Base-by-base conservation (phyloP, 768 basidiomycete species). In the Lactifluus subvellereus region DNA sequence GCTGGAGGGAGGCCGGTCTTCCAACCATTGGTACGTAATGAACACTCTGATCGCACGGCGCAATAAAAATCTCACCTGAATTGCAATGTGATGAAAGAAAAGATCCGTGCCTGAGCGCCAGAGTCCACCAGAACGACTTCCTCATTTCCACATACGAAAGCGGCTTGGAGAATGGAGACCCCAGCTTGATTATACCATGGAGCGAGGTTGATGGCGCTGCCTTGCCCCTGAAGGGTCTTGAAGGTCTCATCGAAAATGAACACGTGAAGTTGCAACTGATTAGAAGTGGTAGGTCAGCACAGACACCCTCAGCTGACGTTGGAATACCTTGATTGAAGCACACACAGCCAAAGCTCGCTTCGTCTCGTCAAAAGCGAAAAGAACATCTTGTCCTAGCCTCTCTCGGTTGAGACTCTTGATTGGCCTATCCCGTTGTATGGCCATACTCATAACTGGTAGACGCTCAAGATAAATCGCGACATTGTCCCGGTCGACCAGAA, bases 81-180 rank as follows among this genome's bases (percentile, higher is more conserved):
- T 52, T 82, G 80, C 59, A 80, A 74, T 0, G 82, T 80, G 1
- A 80, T 70, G 51, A 84, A 66, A 0, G 84, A 85, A 62, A 78
- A 85, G n/a, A 86, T 75, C 16, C 84, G 72, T 1, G 74, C 80
- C 9, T 75, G 74, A 2, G 71, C 71, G 4, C 59, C 67, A 0
- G 75, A 75, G 60, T 86, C 84, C 3, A 85, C 72, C 0, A 86
- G 66, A 0, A 82, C 66, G 3, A 86, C 52, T 54, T 86, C 84
- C 64, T 86, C 84, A 32, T 69, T 77, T 4, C 82, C 81, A 40
- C 71, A 70, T 0, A 83, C 73, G 62, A 84, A 84, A 37, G 77
- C 75, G 1, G 77, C 71, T 16, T 73, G 72, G 1, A 55, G 61
- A 27, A 84, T 74, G 4, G 59, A 56, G 1, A 65, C 14, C 3